Evolutionary conservation across 805 yeast species (phyloP).

Genomic region (Wickerhamomyces sydowiorum): DNA sequence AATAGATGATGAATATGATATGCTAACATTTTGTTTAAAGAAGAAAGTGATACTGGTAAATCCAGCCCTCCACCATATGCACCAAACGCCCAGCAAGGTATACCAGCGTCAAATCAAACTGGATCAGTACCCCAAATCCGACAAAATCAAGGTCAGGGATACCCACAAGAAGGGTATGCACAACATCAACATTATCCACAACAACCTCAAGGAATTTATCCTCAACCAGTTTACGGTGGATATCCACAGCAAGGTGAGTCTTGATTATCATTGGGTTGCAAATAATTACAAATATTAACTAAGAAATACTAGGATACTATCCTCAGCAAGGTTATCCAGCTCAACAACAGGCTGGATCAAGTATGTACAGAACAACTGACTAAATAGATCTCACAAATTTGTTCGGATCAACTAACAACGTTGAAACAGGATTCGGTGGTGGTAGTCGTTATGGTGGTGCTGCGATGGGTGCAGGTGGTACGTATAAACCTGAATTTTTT

Average conservation of each 20-base stretch:
- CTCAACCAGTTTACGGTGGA: conserved; percentile 6
- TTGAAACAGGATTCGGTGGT: conserved; percentile 15
- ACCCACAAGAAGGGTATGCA: conserved; percentile 6
- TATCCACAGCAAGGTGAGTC: background rate
- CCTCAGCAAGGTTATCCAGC: conserved; percentile 11
- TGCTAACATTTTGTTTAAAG: background rate
- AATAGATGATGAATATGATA: conserved; percentile 13
- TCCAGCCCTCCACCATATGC: conserved; percentile 38
- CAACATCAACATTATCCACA: conserved; percentile 13
- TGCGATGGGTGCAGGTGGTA: conserved; percentile 21
- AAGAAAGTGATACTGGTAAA: too few relatives aligned
- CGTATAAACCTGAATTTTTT: background rate
- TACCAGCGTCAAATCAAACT: conserved; percentile 4
- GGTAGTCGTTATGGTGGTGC: conserved; percentile 22
- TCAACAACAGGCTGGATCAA: conserved; percentile 26
- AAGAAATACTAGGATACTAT: background rate
- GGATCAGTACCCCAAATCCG: conserved; percentile 10
- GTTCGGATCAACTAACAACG: background rate
- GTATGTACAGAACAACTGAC: conserved; percentile 5
- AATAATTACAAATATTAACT: conserved; percentile 1
- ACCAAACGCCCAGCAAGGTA: conserved; percentile 6
- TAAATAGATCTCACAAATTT: too few relatives aligned
- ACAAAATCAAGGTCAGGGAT: conserved; percentile 11
- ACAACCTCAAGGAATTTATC: conserved; percentile 4
- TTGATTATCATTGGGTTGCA: conserved; percentile 6